These are phyloP conservation scores for Guadua angustifolia DNA, from an alignment of 176 grass and related monocot genomes.

Conservation along the genomic window DNA sequence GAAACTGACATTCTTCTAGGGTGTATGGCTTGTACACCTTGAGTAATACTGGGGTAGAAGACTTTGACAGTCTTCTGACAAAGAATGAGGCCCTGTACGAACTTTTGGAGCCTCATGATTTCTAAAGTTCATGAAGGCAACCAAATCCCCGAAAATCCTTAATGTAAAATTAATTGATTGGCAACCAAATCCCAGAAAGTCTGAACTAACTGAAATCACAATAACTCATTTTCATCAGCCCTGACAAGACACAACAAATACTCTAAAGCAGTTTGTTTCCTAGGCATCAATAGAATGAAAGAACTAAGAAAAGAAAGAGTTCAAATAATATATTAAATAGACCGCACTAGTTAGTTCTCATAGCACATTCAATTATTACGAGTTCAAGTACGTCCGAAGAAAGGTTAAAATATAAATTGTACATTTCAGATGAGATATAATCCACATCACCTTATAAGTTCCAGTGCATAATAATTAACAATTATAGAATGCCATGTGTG, in stretches of 20 bases:
- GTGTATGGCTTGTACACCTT: not conserved
- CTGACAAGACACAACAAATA: not conserved
- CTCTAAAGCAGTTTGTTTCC: not conserved
- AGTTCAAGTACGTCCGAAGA: constrained; percentile 22
- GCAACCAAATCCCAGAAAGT: not conserved
- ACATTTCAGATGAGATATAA: no score
- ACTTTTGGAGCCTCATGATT: not conserved
- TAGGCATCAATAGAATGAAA: not conserved
- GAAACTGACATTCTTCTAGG: not conserved
- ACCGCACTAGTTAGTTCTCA: not conserved
- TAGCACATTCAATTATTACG: constrained; percentile 26
- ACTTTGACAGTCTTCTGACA: not conserved
- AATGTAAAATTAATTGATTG: not conserved
- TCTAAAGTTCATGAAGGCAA: not conserved
- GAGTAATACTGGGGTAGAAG: not conserved
- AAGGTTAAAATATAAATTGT: no score
- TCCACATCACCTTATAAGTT: no score
- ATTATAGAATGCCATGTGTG: no score
- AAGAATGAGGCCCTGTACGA: not conserved
- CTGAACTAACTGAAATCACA: constrained; percentile 16
- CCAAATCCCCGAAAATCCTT: not conserved
- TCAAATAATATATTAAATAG: not conserved
- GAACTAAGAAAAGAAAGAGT: not conserved
- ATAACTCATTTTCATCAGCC: not conserved
- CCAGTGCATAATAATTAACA: no score